Conservation (phyloP, 2,329 filamentous ascomycete species). For the Apiospora sp. region DNA sequence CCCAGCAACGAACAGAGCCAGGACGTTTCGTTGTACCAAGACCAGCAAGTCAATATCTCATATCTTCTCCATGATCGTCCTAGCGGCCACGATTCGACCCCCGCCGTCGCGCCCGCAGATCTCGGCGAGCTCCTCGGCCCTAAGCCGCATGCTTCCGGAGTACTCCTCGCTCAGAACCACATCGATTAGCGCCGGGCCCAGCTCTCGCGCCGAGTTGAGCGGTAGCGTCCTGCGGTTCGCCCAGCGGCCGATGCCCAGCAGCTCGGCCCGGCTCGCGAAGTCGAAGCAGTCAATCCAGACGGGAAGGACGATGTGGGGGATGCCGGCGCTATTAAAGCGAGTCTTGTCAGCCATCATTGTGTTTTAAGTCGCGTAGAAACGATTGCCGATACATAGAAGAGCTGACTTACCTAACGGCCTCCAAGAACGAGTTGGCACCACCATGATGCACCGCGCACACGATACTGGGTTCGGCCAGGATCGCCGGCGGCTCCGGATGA, state of each 20-base stretch:
- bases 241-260: conserved; percentile 4
- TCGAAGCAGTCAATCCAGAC: background rate
- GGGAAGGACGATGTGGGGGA: background rate
- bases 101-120: conserved; percentile 3
- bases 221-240: conserved; percentile 4
- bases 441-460: background rate
- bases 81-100: background rate
- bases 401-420: background rate
- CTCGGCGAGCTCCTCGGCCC: conserved; percentile 4
- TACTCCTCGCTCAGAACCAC: background rate
- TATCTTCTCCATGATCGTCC: background rate
- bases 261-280: conserved; percentile 10
- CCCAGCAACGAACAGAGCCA: background rate
- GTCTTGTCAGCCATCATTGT: background rate
- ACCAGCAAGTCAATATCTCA: too few species aligned
- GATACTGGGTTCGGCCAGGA: background rate
- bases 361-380: too few species aligned
- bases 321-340: background rate
- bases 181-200: conserved; percentile 12
- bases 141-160: background rate
- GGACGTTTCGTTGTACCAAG: too few species aligned
- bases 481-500: background rate
- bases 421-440: background rate
- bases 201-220: conserved; percentile 4
- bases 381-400: too few species aligned